phyloP scores from a whole-genome alignment of 1,284 basidiomycete species.

The Hypsizygus ulmarius region DNA sequence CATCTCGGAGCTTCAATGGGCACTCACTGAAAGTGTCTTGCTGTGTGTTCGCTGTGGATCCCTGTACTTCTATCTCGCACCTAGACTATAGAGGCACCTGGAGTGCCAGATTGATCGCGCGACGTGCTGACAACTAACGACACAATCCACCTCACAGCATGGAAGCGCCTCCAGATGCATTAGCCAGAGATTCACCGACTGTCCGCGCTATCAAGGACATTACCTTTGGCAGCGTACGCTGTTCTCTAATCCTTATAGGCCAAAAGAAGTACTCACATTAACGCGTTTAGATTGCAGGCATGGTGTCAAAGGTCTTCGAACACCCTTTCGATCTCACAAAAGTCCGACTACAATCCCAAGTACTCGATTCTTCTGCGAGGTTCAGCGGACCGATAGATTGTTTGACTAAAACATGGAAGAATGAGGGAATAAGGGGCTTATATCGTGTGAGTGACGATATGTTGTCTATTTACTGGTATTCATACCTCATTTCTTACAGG shows the following conservation, averaged over 20 bases:
- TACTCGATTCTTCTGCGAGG: slow-evolving; percentile 64
- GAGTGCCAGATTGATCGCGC: slow-evolving; percentile 11
- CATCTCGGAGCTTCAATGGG: slow-evolving; percentile 7
- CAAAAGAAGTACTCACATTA: neutral
- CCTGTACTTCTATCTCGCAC: slow-evolving; percentile 1
- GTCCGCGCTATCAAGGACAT: slow-evolving; percentile 41
- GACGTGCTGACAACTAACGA: neutral
- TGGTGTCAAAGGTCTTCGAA: slow-evolving; percentile 64
- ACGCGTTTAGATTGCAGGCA: slow-evolving; percentile 58
- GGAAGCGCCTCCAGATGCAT: slow-evolving; percentile 20
- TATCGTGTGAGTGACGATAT: slow-evolving; percentile 66
- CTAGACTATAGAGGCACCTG: slow-evolving; percentile 1
- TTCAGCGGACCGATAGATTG: slow-evolving; percentile 89
- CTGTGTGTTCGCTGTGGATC: slow-evolving; percentile 9
- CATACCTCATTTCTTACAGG: slow-evolving; percentile 46
- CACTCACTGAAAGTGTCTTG: neutral
- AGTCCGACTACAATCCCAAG: slow-evolving; percentile 86
- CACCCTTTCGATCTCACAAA: slow-evolving; percentile 80
- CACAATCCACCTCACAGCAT: slow-evolving; percentile 7
- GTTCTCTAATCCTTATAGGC: neutral
- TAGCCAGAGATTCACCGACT: slow-evolving; percentile 23
- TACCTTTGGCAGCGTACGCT: slow-evolving; percentile 49
- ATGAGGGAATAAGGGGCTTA: slow-evolving; percentile 81
- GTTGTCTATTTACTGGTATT: neutral
- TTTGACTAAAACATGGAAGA: slow-evolving; percentile 72